Base-by-base conservation (phyloP, 2,329 filamentous ascomycete genomes). In the Pestalotiopsis sp. region DNA sequence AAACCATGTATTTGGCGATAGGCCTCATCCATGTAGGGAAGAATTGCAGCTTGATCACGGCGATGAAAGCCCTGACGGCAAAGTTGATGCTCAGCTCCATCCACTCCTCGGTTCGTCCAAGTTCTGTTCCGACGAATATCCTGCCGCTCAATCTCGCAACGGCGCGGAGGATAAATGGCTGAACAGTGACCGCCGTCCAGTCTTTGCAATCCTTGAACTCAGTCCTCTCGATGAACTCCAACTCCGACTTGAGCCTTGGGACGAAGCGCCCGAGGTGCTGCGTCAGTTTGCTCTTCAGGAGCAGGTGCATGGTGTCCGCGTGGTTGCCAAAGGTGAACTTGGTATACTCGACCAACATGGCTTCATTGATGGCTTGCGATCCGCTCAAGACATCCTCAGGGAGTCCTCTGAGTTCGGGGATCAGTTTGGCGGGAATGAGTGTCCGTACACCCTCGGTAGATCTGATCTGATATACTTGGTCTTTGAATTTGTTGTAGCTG, bases 151-250 rank as follows among this genome's bases (percentile, higher is more conserved):
- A 72, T 1, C 86, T 83, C 6, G 86, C 83, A 11, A 89, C 78
- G 3, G 84, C 80, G 24, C 84, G 79, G 2, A 88, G 78, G 57
- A 85, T 78, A 67, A 88, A 84, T 0, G 83, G 81, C 48, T 86
- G 84, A 71, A 88, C 81, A 70, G 82, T 83, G 64, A 88, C 81
- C 0, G 84, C 74, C 1, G 83, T 87, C 87, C 87, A 89, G 69
- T 88, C 86, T 66, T 82, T 76, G 70, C 84, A 86, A 17, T 78
- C 75, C 4, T 84, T 83, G 55, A 86, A 85, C 72, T 86, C 84
- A 1, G 81, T 80, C 11, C 78, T 79, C 5, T 83, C 69, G 30
- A 85, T 79, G 68, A 80, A 76, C 68, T 85, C 82, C 22, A 86
- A 75, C 71, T 86, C 84, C 26, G 79, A 75, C 67, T 82, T 84